phyloP scores from a whole-genome alignment of 305 asterid genomes.

The Solanum aculeatissimum region DNA sequence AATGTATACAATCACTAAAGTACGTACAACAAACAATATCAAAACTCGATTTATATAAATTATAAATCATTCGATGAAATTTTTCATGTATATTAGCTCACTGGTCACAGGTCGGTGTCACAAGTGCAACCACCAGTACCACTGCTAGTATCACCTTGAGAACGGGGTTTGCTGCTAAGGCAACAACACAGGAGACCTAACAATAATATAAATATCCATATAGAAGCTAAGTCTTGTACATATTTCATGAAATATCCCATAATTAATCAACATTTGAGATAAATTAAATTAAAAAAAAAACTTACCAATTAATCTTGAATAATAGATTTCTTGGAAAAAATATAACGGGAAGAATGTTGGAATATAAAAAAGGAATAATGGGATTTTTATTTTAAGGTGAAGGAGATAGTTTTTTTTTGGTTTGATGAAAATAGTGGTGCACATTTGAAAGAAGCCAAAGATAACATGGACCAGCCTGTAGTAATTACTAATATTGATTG shows the following conservation, averaged over 20 bases:
- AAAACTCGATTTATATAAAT: no score
- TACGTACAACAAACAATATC: no score
- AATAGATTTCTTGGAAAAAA: no score
- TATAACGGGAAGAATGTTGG: neutral
- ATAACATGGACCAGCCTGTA: conserved; percentile 25
- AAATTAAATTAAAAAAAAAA: neutral
- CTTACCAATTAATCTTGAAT: neutral
- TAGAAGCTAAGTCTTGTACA: conserved; percentile 29
- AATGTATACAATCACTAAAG: neutral
- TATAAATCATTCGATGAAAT: no score
- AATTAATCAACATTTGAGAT: neutral
- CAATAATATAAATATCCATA: conserved; percentile 29
- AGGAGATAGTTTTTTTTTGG: neutral
- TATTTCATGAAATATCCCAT: conserved; percentile 30
- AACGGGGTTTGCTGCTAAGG: conserved; percentile 27
- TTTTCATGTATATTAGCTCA: neutral
- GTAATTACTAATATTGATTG: neutral
- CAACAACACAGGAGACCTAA: conserved; percentile 40
- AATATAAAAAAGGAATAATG: neutral
- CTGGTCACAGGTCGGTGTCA: neutral
- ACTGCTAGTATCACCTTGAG: conserved; percentile 13
- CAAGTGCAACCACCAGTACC: conserved; percentile 1
- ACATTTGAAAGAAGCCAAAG: conserved; percentile 12
- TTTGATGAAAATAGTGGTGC: neutral
- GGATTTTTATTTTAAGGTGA: neutral